Percentiles rank a stretch among this genome's conserved stretches.
Evolutionary conservation across 2,329 filamentous ascomycete genomes (phyloP).

Genomic region (Penicillium sp.): DNA sequence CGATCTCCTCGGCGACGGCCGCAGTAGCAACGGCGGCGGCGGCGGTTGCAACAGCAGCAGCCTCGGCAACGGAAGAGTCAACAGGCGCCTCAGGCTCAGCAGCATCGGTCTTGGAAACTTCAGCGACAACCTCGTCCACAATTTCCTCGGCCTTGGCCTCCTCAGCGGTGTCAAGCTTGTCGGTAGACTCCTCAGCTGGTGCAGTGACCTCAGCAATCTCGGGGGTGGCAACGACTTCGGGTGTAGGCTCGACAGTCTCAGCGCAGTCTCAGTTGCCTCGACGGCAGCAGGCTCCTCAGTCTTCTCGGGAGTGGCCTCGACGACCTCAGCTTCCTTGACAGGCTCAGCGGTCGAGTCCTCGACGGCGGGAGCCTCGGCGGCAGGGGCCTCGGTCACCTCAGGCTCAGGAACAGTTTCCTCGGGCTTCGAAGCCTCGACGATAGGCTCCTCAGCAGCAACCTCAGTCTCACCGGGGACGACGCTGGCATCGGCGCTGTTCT

Average conservation of each 20-base stretch:
- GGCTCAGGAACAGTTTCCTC: constrained; percentile 2
- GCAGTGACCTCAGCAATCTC: neutral
- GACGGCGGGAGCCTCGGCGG: neutral
- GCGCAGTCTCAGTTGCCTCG: neutral
- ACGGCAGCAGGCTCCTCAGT: neutral
- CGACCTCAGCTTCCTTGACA: constrained; percentile 1
- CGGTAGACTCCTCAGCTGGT: neutral
- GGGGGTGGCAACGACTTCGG: neutral
- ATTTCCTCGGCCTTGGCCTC: neutral
- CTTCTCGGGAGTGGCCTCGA: neutral
- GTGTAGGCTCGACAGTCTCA: neutral
- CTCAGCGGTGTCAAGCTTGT: neutral
- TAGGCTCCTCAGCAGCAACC: neutral
- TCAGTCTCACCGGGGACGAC: neutral
- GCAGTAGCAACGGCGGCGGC: neutral
- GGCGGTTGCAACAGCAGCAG: neutral
- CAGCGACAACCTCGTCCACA: neutral
- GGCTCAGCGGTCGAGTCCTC: neutral
- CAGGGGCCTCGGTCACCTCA: constrained; percentile 1
- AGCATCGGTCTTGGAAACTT: neutral
- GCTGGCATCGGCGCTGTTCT: constrained; percentile 5
- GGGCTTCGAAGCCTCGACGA: constrained; percentile 1
- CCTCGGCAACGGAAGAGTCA: neutral
- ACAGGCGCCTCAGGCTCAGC: neutral
- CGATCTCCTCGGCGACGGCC: neutral